Evolutionary conservation across 2,329 filamentous ascomycete species (phyloP).

Genomic region (Xylariaceae sp.): DNA sequence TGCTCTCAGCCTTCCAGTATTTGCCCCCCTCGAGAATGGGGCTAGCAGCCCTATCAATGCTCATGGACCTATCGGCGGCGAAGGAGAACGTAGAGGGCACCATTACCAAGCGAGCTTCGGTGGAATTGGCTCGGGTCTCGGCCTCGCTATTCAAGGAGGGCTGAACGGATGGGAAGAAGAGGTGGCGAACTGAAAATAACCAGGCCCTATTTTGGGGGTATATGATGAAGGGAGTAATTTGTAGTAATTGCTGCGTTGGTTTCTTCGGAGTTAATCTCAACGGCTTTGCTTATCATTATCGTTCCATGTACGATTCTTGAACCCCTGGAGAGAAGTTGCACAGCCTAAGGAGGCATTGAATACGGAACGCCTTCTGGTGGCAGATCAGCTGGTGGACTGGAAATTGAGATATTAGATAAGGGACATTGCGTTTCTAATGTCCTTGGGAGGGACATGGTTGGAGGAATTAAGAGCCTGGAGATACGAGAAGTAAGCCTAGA

Average conservation of each 20-base stretch:
- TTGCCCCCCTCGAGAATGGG: constrained; percentile 69
- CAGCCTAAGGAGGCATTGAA: background rate
- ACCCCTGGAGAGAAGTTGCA: constrained; percentile 33
- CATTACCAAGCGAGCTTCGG: constrained; percentile 71
- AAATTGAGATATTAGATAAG: constrained; percentile 3
- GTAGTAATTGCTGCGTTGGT: constrained; percentile 51
- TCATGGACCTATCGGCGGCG: constrained; percentile 54
- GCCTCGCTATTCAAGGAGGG: constrained; percentile 67
- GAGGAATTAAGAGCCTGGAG: constrained; percentile 14
- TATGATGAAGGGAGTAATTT: constrained; percentile 41
- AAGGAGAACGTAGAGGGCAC: constrained; percentile 66
- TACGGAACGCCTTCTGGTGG: background rate
- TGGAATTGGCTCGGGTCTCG: constrained; percentile 65
- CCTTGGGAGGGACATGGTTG: constrained; percentile 1
- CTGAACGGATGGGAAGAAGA: constrained; percentile 74
- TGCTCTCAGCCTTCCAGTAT: constrained; percentile 84
- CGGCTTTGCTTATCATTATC: constrained; percentile 34
- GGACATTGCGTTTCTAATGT: background rate
- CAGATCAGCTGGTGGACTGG: background rate
- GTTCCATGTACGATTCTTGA: constrained; percentile 45
- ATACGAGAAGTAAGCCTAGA: background rate
- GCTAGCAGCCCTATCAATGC: constrained; percentile 58
- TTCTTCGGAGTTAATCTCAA: constrained; percentile 40
- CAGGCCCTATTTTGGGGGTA: constrained; percentile 4
- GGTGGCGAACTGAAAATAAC: constrained; percentile 59